A percentile compares a stretch with the other conserved stretches of the same genome.
These are phyloP conservation scores for Salix purpurea DNA, from an alignment of 345 rosid species.

Conservation along the genomic window DNA sequence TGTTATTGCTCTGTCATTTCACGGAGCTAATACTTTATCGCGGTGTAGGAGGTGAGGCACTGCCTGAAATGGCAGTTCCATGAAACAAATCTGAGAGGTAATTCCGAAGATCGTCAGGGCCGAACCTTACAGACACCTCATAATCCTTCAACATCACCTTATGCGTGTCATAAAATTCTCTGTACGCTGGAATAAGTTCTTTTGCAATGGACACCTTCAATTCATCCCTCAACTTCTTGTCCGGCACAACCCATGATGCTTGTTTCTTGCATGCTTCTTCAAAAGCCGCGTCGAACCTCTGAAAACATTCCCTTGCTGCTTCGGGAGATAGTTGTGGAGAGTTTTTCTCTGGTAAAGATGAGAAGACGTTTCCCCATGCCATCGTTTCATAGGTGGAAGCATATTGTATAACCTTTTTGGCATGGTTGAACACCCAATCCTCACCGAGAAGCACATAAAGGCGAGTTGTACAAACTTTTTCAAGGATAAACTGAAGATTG, in stretches of 20 bases:
- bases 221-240: conserved; percentile 18
- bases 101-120: conserved; percentile 61
- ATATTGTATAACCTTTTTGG: conserved; percentile 17
- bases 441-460: conserved; percentile 13
- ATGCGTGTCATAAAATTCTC: conserved; percentile 10
- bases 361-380: conserved; percentile 24
- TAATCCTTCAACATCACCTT: conserved; percentile 23
- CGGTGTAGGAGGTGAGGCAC: conserved; percentile 16
- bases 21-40: background rate
- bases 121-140: conserved; percentile 37
- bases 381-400: conserved; percentile 14
- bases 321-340: conserved; percentile 8
- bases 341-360: conserved; percentile 6
- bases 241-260: conserved; percentile 16
- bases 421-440: conserved; percentile 25
- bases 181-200: conserved; percentile 19
- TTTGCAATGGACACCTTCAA: conserved; percentile 18
- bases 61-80: conserved; percentile 34
- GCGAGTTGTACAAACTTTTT: conserved; percentile 8
- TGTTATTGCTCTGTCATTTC: background rate
- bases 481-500: conserved; percentile 19
- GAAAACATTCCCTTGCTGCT: conserved; percentile 12
- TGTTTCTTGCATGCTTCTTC: conserved; percentile 23
- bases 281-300: conserved; percentile 20
- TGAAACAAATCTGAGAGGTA: conserved; percentile 69